Conservation (phyloP, 257 asterid genomes). For the Henckelia pumila region DNA sequence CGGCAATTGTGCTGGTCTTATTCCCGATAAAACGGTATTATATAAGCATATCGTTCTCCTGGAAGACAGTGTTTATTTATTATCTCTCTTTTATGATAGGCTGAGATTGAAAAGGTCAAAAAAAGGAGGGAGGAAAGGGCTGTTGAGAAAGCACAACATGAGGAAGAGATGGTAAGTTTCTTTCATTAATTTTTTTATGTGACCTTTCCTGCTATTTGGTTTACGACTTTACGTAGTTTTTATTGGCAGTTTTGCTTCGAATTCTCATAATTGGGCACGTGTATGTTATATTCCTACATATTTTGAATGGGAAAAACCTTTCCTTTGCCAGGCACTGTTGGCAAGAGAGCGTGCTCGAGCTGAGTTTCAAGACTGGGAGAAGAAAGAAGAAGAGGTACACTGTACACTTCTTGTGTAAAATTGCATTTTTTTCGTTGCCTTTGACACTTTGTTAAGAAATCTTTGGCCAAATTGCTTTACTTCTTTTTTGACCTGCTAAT, state of each 20-base stretch:
- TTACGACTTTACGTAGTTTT: slow-evolving; percentile 11
- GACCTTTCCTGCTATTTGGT: slow-evolving; percentile 18
- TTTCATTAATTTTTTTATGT: slow-evolving; percentile 14
- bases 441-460: slow-evolving; percentile 6
- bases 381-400: slow-evolving; percentile 92
- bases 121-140: slow-evolving; percentile 98
- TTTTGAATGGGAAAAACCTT: slow-evolving; percentile 20
- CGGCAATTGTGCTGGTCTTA: slow-evolving; percentile 16
- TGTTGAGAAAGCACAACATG: slow-evolving; percentile 89
- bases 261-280: not conserved
- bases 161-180: slow-evolving; percentile 84
- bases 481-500: too few species aligned
- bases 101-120: slow-evolving; percentile 92
- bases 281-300: not conserved
- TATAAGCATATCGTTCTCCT: not conserved
- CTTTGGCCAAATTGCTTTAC: not conserved
- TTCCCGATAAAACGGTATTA: slow-evolving; percentile 15
- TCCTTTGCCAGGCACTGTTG: slow-evolving; percentile 54
- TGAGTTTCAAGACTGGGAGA: slow-evolving; percentile 98
- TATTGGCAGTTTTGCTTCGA: slow-evolving; percentile 10
- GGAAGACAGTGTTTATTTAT: slow-evolving; percentile 12
- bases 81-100: slow-evolving; percentile 39
- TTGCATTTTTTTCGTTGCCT: slow-evolving; percentile 13
- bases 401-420: slow-evolving; percentile 5
- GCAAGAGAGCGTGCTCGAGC: slow-evolving; percentile 98